phyloP scores from a whole-genome alignment of 2,329 filamentous ascomycete species.

The Microsporum audouinii region DNA sequence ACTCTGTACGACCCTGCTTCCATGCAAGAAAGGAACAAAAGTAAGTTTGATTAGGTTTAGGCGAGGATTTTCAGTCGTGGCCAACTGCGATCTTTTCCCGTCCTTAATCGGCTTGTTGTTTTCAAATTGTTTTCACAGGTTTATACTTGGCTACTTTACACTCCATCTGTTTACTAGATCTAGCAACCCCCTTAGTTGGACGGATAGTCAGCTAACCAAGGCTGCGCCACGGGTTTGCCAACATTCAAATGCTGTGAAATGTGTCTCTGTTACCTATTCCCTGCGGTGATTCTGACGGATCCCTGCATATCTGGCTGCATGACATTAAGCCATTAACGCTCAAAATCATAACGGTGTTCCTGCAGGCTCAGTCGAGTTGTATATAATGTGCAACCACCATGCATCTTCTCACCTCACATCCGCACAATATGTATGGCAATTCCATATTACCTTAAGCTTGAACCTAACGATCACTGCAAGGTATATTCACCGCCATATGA shows the following conservation, averaged over 20 bases:
- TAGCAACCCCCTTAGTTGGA: background rate
- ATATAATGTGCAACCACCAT: background rate
- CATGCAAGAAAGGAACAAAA: background rate
- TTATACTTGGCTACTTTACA: background rate
- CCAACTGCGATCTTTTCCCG: background rate
- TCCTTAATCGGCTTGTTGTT: background rate
- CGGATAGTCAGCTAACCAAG: background rate
- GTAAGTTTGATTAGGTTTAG: background rate
- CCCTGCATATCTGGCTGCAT: background rate
- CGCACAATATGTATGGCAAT: background rate
- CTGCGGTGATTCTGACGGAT: background rate
- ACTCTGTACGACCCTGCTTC: background rate
- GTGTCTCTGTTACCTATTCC: background rate
- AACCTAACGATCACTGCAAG: background rate
- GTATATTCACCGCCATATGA: background rate
- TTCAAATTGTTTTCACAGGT: background rate
- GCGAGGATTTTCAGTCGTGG: background rate
- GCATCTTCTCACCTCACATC: background rate
- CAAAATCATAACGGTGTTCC: background rate
- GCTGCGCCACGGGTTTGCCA: background rate
- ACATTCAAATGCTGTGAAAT: background rate
- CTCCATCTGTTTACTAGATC: background rate
- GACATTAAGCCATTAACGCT: background rate
- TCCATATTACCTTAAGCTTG: background rate
- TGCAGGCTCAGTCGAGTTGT: background rate